Evolutionary conservation across 148 eudicot species (phyloP).

Genomic region (Silene conica): DNA sequence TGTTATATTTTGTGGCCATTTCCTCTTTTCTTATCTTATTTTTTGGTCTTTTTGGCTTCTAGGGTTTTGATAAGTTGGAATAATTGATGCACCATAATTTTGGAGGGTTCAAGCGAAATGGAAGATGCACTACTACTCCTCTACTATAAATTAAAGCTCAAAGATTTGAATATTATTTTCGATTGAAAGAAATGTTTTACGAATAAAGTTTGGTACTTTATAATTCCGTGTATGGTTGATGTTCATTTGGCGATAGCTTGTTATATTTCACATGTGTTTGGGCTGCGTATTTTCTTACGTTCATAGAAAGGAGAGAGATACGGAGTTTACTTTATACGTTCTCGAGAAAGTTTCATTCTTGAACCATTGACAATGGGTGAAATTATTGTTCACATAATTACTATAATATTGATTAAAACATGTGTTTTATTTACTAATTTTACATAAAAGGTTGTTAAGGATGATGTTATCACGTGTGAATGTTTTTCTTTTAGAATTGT

Average conservation of each 20-base stretch:
- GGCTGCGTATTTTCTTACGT: too few relatives aligned
- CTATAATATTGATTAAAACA: too few relatives aligned
- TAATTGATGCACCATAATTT: constrained; percentile 12
- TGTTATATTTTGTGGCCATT: constrained; percentile 9
- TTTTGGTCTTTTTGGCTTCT: background rate
- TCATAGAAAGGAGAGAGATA: too few relatives aligned
- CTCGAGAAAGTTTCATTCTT: too few relatives aligned
- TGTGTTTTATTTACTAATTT: background rate
- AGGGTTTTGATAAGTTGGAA: constrained; percentile 22
- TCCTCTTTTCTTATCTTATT: background rate
- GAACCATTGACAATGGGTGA: too few relatives aligned
- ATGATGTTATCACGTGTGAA: background rate
- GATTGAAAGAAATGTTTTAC: background rate
- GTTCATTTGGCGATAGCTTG: too few relatives aligned
- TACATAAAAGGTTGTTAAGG: background rate
- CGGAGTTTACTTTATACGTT: too few relatives aligned
- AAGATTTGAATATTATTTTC: background rate
- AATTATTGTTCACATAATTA: too few relatives aligned
- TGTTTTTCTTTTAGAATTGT: too few relatives aligned
- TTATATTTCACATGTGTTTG: too few relatives aligned
- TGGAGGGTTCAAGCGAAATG: constrained; percentile 13
- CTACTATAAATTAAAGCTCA: background rate
- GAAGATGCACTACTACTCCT: constrained; percentile 12
- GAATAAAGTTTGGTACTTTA: background rate
- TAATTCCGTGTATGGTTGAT: background rate